Evolutionary conservation across 139 green algal genomes (phyloP).

Genomic region (Nannochloris sp.): DNA sequence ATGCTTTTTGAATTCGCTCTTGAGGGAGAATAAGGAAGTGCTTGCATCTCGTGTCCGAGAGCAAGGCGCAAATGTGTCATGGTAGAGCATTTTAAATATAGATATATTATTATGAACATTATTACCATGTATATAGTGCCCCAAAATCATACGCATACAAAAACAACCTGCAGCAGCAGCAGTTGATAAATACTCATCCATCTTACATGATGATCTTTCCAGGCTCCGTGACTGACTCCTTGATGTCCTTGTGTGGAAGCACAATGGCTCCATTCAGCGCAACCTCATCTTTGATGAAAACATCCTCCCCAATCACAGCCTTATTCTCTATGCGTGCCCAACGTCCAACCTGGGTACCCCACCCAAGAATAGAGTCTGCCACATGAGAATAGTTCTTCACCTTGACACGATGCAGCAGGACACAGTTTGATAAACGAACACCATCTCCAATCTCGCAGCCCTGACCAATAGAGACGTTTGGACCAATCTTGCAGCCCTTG

Average conservation of each 20-base stretch:
- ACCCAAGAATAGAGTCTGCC: slow-evolving; percentile 84
- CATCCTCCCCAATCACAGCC: slow-evolving; percentile 90
- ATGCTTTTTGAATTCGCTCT: slow-evolving; percentile 36
- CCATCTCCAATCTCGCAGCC: slow-evolving; percentile 76
- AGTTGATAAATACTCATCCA: background rate
- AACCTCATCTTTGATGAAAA: slow-evolving; percentile 79
- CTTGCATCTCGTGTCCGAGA: slow-evolving; percentile 14
- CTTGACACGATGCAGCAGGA: slow-evolving; percentile 73
- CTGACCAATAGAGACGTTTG: slow-evolving; percentile 84
- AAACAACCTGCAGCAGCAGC: too few relatives aligned
- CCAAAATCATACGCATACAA: too few relatives aligned
- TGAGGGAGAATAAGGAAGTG: slow-evolving; percentile 7
- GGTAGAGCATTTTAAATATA: slow-evolving; percentile 20
- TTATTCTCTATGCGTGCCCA: slow-evolving; percentile 91
- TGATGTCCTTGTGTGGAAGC: slow-evolving; percentile 92
- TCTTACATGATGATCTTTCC: slow-evolving; percentile 71
- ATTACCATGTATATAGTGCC: too few relatives aligned
- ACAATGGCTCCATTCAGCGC: slow-evolving; percentile 92
- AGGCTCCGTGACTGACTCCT: slow-evolving; percentile 50
- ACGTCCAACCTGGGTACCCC: slow-evolving; percentile 63
- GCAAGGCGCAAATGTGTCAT: slow-evolving; percentile 2
- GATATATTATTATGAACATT: slow-evolving; percentile 1
- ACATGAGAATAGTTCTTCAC: slow-evolving; percentile 68
- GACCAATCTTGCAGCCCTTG: slow-evolving; percentile 69
- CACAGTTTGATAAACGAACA: slow-evolving; percentile 80